Conservation (phyloP, 495 filamentous ascomycete species). For the Aeminium ludgeri region DNA sequence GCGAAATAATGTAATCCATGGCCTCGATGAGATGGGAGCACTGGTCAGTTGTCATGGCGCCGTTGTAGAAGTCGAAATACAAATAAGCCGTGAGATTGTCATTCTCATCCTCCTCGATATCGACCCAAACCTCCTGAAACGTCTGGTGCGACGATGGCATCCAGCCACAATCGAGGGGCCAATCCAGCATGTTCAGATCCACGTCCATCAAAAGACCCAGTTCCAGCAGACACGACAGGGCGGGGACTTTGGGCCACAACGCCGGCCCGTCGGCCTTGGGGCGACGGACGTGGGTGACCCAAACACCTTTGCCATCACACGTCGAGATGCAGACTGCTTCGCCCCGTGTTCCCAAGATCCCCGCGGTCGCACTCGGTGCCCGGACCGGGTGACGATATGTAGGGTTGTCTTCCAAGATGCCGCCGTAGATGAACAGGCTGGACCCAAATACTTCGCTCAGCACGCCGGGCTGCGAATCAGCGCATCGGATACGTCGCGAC, state of each 20-base stretch:
- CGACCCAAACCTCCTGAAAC: constrained; percentile 10
- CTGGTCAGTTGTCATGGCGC: constrained; percentile 8
- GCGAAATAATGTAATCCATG: constrained; percentile 5
- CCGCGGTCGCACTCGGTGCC: background rate
- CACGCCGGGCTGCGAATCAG: constrained; percentile 8
- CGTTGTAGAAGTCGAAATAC: constrained; percentile 13
- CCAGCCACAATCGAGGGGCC: constrained; percentile 1
- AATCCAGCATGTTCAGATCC: background rate
- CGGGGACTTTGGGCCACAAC: constrained; percentile 9
- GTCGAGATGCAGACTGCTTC: constrained; percentile 6
- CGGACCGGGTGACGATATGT: background rate
- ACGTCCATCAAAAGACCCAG: constrained; percentile 1
- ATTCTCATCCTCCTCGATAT: constrained; percentile 2
- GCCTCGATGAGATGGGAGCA: constrained; percentile 7
- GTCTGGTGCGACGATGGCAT: background rate
- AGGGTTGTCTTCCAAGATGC: constrained; percentile 2
- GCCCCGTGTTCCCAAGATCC: constrained; percentile 2
- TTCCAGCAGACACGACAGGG: background rate
- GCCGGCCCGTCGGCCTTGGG: constrained; percentile 5
- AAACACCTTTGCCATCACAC: constrained; percentile 7
- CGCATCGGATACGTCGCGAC: constrained; percentile 7
- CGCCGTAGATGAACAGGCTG: constrained; percentile 8
- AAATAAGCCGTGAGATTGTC: constrained; percentile 5
- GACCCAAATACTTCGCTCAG: constrained; percentile 1
- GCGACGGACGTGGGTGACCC: constrained; percentile 8